These are phyloP conservation scores for Artemisia tridentata DNA, from an alignment of 129 eudicot species.

Conservation along the genomic window DNA sequence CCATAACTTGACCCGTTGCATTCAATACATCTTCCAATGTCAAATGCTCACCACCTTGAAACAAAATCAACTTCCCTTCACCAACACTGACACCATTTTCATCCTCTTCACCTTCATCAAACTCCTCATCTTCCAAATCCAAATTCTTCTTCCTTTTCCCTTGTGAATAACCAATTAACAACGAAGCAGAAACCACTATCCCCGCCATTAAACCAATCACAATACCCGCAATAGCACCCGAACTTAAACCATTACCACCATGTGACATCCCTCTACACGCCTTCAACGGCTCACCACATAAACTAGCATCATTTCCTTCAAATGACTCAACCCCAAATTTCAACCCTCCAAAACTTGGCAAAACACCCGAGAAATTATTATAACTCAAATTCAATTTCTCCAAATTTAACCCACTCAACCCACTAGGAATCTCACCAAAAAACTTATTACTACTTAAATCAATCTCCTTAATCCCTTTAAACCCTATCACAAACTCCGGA, in stretches of 20 bases:
- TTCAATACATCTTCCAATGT: constrained; percentile 87
- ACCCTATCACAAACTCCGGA: constrained; percentile 60
- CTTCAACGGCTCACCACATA: constrained; percentile 81
- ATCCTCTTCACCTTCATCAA: constrained; percentile 41
- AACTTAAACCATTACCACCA: constrained; percentile 36
- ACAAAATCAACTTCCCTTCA: constrained; percentile 78
- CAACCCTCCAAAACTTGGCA: constrained; percentile 58
- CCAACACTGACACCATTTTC: constrained; percentile 33
- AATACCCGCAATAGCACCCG: constrained; percentile 88
- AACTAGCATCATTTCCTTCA: constrained; percentile 65
- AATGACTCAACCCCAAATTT: constrained; percentile 69
- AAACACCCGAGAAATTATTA: constrained; percentile 77
- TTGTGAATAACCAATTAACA: constrained; percentile 79
- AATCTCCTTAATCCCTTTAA: constrained; percentile 56
- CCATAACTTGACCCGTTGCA: constrained; percentile 97
- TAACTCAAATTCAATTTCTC: constrained; percentile 71
- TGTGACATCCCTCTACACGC: constrained; percentile 41
- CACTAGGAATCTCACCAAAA: constrained; percentile 66
- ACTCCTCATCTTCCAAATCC: constrained; percentile 65
- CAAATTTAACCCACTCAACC: constrained; percentile 38
- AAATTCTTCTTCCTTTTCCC: constrained; percentile 54
- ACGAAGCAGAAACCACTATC: constrained; percentile 64
- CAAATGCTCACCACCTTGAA: constrained; percentile 96
- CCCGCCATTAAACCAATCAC: constrained; percentile 84
- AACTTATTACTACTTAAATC: constrained; percentile 63